Conservation (phyloP, 306 rosid species). For the Cicer bijugum region DNA sequence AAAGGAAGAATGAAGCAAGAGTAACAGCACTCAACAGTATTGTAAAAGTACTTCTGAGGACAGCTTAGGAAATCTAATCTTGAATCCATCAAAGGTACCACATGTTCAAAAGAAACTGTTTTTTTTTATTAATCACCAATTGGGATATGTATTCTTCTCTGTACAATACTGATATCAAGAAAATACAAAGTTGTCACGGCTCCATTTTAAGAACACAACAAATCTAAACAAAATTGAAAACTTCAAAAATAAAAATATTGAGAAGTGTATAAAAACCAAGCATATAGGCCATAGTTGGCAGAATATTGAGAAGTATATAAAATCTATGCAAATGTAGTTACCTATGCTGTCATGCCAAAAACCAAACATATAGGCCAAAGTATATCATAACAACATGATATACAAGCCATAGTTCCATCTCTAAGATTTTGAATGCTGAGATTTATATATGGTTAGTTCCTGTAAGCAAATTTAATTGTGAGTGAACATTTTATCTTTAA, state of each 20-base stretch:
- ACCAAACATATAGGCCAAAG: constrained; percentile 17
- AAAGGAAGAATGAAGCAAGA: neutral
- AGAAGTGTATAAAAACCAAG: neutral
- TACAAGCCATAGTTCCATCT: constrained; percentile 38
- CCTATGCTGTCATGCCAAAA: constrained; percentile 36
- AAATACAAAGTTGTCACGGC: constrained; percentile 1
- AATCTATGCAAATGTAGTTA: constrained; percentile 18
- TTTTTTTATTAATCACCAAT: constrained; percentile 36
- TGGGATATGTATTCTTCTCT: constrained; percentile 10
- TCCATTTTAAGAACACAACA: constrained; percentile 26
- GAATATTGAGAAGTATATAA: neutral
- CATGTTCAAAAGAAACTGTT: constrained; percentile 37
- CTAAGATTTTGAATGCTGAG: constrained; percentile 66
- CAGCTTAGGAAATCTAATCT: constrained; percentile 30
- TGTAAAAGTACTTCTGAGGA: constrained; percentile 29
- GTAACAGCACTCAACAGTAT: neutral
- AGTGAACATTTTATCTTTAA: constrained; percentile 27
- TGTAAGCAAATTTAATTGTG: constrained; percentile 45
- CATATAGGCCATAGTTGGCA: too few species aligned
- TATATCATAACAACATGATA: neutral
- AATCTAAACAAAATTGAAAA: constrained; percentile 21
- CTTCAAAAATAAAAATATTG: neutral
- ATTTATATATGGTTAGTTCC: constrained; percentile 70
- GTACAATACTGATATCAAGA: constrained; percentile 23
- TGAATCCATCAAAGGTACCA: constrained; percentile 31